Evolutionary conservation across 2,329 filamentous ascomycete species (phyloP), one percentile per base, ranked within the genome.

Genomic region (Neonectria punicea): DNA sequence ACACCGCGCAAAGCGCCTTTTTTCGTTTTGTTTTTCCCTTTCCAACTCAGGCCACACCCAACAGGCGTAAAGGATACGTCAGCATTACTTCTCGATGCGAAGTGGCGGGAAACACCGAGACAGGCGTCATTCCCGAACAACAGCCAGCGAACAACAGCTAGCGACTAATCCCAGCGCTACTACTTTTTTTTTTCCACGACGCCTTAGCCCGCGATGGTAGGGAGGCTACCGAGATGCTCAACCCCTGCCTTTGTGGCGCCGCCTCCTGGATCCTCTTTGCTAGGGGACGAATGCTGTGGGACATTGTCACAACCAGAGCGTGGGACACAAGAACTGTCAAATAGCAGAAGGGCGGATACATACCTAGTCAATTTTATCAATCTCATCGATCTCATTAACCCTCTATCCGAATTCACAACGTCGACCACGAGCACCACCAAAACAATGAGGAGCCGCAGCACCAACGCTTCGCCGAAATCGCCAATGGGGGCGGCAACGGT

Each of bases 61-160:
- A 22, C 50, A 44, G 16, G 22, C 41, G 32, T 49, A 47, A 30
- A 30, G n/a, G n/a, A 43, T 63, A 63, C 61, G 49, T 63, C 61
- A 54, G 61, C 55, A 32, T 32, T 25, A 14, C 28, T 51, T 22
- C 46, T 32, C 41, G 46, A 59, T 57, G 58, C 56, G 58, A 62
- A 71, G 63, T 62, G 59, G 66, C 72, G 72, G 72, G 58, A 74
- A 51, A 74, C 72, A 74, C 72, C 72, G 72, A 74, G 70, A 62
- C 70, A 70, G 55, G 69, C 60, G 67, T 73, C 69, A 74, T 73
- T 74, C 69, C 70, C 72, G 72, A 65, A 41, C 65, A 67, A 70
- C 63, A 69, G 61, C 61, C 61, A 63, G 50, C 51, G 53, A 44
- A 41, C 65, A 67, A 70, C 63, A 69, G 61, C 61, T 62, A 63